A percentile compares a stretch with the other conserved stretches of the same genome.
phyloP scores from a whole-genome alignment of 2,329 filamentous ascomycete genomes.

The Fusarium incarnatum region DNA sequence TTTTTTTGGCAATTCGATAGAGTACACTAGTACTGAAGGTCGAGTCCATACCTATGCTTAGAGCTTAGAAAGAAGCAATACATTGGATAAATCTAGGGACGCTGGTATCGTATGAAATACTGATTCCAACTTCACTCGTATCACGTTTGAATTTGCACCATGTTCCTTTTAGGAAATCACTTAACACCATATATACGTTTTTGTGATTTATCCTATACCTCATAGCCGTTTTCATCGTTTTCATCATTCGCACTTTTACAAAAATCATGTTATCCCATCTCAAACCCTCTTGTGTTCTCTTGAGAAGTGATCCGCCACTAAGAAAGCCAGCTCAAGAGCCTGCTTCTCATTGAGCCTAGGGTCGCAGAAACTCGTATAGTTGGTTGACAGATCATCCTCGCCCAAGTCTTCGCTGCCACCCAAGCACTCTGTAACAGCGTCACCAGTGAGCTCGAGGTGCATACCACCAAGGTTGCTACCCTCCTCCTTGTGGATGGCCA shows the following conservation, averaged over 20 bases:
- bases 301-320: constrained; percentile 85
- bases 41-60: constrained; percentile 25
- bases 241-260: background rate
- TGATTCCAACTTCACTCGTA: background rate
- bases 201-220: background rate
- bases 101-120: background rate
- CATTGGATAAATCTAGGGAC: constrained; percentile 12
- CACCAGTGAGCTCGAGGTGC: constrained; percentile 94
- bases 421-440: constrained; percentile 95
- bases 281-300: constrained; percentile 45
- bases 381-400: constrained; percentile 87
- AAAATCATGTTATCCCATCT: background rate
- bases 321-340: constrained; percentile 91
- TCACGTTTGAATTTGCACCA: background rate
- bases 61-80: constrained; percentile 19
- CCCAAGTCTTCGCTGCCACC: constrained; percentile 88
- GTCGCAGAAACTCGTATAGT: constrained; percentile 97
- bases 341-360: constrained; percentile 97
- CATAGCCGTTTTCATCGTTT: background rate
- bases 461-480: constrained; percentile 92
- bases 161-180: background rate
- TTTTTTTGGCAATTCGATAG: constrained; percentile 22
- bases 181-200: background rate
- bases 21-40: background rate
- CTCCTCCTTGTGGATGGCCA: constrained; percentile 85